Conservation (phyloP, 345 rosid species). For the Alliaria petiolata region DNA sequence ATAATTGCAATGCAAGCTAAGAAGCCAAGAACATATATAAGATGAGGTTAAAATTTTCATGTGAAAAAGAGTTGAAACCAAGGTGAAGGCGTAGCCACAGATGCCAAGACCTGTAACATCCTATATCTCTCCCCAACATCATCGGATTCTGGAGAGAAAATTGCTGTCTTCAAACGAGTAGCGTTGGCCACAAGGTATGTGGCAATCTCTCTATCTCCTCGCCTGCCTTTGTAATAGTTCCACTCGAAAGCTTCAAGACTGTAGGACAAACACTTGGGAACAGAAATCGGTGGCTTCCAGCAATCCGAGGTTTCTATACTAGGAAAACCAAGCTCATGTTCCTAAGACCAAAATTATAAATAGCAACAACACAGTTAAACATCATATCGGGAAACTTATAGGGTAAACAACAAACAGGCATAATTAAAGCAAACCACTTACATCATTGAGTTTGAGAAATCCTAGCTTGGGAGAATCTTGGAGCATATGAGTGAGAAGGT, state of each 20-base stretch:
- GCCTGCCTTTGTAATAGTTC: too few relatives aligned
- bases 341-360: background rate
- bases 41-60: too few relatives aligned
- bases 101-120: background rate
- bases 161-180: background rate
- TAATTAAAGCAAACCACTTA: background rate
- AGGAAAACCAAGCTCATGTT: background rate
- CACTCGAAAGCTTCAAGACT: background rate
- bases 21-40: too few relatives aligned
- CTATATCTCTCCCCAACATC: background rate
- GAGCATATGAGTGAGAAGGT: conserved; percentile 4
- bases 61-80: too few relatives aligned
- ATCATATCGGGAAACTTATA: too few relatives aligned
- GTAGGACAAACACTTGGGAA: background rate
- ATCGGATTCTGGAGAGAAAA: background rate
- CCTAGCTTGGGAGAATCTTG: conserved; percentile 3
- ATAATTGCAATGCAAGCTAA: too few relatives aligned
- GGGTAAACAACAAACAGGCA: too few relatives aligned
- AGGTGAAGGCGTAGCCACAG: too few relatives aligned
- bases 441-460: background rate
- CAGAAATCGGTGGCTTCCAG: background rate
- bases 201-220: background rate
- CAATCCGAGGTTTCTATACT: background rate
- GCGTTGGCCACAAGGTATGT: background rate
- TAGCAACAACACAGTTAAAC: too few relatives aligned